A percentile compares a stretch with the other conserved stretches of the same genome.
Conservation (phyloP, 2,329 filamentous ascomycete genomes). For the Trichoderma semiorbis region DNA sequence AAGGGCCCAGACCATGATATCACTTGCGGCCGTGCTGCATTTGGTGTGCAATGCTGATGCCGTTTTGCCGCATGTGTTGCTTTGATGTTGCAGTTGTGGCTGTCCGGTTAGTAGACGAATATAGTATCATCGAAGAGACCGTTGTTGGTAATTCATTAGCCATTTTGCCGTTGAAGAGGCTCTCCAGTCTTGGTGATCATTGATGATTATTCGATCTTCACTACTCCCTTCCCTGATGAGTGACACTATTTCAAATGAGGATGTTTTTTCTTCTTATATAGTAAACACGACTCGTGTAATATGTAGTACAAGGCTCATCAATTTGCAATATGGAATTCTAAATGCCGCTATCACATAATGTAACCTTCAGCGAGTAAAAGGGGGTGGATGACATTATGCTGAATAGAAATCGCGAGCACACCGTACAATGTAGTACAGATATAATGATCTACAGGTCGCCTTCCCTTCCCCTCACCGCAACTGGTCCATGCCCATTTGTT, state of each 20-base stretch:
- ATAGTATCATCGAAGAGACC: not conserved
- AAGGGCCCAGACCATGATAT: not conserved
- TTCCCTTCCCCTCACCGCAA: not conserved
- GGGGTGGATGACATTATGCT: not conserved
- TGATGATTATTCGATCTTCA: not conserved
- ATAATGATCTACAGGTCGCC: not conserved
- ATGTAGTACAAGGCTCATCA: not conserved
- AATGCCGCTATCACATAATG: not conserved
- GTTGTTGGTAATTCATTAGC: not conserved
- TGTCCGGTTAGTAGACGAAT: not conserved
- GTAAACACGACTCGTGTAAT: not conserved
- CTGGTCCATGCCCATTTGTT: not conserved
- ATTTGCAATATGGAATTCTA: not conserved
- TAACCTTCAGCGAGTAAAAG: not conserved
- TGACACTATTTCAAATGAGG: not conserved
- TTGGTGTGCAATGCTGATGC: not conserved
- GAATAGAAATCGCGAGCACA: not conserved
- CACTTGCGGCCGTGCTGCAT: not conserved
- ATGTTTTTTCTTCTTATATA: not conserved
- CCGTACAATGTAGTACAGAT: not conserved
- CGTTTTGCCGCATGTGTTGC: not conserved
- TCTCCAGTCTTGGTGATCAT: not conserved
- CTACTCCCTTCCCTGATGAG: not conserved
- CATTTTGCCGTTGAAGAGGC: not conserved
- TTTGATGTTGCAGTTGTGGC: not conserved